Evolutionary conservation across 75 land plant genomes (phyloP).

Genomic region (Cupressus sempervirens): DNA sequence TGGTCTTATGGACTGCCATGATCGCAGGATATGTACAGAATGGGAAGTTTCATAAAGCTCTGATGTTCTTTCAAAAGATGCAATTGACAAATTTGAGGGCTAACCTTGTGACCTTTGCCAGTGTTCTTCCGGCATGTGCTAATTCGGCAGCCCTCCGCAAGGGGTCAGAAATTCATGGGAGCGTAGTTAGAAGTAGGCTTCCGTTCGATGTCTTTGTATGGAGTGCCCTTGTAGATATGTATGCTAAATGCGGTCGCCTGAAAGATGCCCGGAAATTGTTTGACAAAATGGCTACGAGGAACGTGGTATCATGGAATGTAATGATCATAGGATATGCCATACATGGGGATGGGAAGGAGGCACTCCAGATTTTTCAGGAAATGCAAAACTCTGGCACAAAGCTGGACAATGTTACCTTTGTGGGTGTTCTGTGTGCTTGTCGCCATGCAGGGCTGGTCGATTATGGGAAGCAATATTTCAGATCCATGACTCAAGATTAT

Average conservation of each 20-base stretch:
- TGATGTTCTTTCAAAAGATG: constrained; percentile 25
- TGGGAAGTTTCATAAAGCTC: constrained; percentile 19
- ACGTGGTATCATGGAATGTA: constrained; percentile 38
- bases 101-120: constrained; percentile 24
- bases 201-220: constrained; percentile 21
- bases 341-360: constrained; percentile 26
- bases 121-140: constrained; percentile 29
- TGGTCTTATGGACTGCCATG: constrained; percentile 25
- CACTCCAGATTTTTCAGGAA: constrained; percentile 25
- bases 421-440: constrained; percentile 19
- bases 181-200: constrained; percentile 18
- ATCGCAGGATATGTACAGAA: constrained; percentile 16
- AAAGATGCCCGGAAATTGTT: constrained; percentile 30
- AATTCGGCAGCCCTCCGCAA: constrained; percentile 16
- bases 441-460: constrained; percentile 22
- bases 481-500: constrained; percentile 14
- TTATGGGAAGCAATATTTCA: constrained; percentile 18
- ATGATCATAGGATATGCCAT: constrained; percentile 39
- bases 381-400: constrained; percentile 12
- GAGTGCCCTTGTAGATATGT: constrained; percentile 35
- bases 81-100: constrained; percentile 11
- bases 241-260: constrained; percentile 43
- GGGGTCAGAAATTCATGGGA: constrained; percentile 31
- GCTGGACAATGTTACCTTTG: constrained; percentile 17
- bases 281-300: constrained; percentile 16